Base-by-base conservation (phyloP, 177 flowering plant genomes). In the Tripterygium wilfordii region DNA sequence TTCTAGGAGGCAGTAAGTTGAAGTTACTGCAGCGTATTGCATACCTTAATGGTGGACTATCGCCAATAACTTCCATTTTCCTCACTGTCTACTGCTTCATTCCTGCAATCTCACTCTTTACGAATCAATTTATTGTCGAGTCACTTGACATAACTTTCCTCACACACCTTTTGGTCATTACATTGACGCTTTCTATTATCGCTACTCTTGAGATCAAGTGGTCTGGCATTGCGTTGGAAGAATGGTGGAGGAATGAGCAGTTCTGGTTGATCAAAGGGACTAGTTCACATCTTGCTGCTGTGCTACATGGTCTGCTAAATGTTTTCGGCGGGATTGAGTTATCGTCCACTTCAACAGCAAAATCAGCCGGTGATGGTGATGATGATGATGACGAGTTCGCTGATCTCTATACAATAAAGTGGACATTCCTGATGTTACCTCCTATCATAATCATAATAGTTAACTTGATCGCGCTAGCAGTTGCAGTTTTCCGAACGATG, bases 191-290 rank as follows among this genome's bases (percentile, higher is more conserved):
- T 1, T 45, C 54, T 33, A 5, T 32, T 8, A 62, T 74, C 22
- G 79, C 75, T 12, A 45, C 67, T 20, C 64, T 74, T 5, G 79
- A 74, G 53, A 44, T 74, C 38, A 70, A 70, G 31, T 74, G 79
- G 79, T 67, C 79, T 1, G 68, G 70, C 6, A 56, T 74, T 18
- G 35, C 35, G 5, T 31, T 74, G n/a, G 75, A 70, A 36, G 72
- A 70, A 12, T 70, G 78, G 78, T 72, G 77, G 77, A 48, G 77
- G 20, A 72, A 72, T 26, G 77, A 72, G 53, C 78, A 73, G 49
- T 73, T 74, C 42, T 74, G 79, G 79, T 42, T 74, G 17, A 74
- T 74, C 5, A 66, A 66, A 15, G 79, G 79, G 33, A 74, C 79
- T 10, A 70, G 79, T 36, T 68, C 79, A 4, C 79, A 74, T 35